Percentiles rank a stretch among this genome's conserved stretches.
These are phyloP conservation scores for Quercus lobata DNA, from an alignment of 331 rosid species.

Conservation along the genomic window DNA sequence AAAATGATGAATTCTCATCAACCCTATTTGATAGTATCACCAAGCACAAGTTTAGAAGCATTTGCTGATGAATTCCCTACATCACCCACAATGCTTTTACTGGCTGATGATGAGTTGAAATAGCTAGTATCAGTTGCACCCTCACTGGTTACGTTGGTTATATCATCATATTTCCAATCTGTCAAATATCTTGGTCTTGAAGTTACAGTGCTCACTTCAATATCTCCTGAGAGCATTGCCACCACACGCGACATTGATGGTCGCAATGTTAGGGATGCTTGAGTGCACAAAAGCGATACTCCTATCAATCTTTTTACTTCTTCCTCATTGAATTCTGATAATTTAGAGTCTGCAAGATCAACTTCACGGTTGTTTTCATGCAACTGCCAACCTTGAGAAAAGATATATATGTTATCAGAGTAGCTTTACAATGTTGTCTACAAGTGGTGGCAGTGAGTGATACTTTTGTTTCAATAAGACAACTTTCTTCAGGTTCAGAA, in stretches of 20 bases:
- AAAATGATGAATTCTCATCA: slow-evolving; percentile 18
- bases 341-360: slow-evolving; percentile 45
- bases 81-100: slow-evolving; percentile 28
- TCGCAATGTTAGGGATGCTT: slow-evolving; percentile 50
- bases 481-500: background rate
- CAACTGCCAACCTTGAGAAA: slow-evolving; percentile 61
- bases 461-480: background rate
- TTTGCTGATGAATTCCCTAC: slow-evolving; percentile 13
- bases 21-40: slow-evolving; percentile 16
- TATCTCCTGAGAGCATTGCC: slow-evolving; percentile 73
- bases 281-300: slow-evolving; percentile 69
- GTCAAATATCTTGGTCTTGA: slow-evolving; percentile 64
- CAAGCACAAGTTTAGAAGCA: slow-evolving; percentile 27
- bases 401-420: background rate
- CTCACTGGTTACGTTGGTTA: slow-evolving; percentile 8
- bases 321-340: slow-evolving; percentile 37
- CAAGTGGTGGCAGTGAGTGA: background rate
- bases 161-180: slow-evolving; percentile 57
- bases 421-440: background rate
- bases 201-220: slow-evolving; percentile 47
- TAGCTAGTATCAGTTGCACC: slow-evolving; percentile 8
- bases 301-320: slow-evolving; percentile 49
- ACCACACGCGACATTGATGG: slow-evolving; percentile 74
- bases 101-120: slow-evolving; percentile 17
- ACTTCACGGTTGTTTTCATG: slow-evolving; percentile 43